Conservation (phyloP, 1,284 basidiomycete genomes). For the Psilocybe mexicana region DNA sequence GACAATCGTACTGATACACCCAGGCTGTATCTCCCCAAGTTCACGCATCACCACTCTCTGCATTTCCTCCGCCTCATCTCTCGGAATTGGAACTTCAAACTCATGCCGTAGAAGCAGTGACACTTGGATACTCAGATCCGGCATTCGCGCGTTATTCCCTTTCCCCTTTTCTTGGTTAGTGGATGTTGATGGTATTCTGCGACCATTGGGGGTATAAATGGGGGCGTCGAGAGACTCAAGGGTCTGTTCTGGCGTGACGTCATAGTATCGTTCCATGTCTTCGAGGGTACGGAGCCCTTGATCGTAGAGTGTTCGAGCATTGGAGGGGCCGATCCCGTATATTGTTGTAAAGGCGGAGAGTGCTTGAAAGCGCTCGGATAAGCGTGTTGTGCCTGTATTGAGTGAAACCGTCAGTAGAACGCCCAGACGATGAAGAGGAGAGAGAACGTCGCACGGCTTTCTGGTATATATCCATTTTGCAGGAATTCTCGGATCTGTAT, state of each 20-base stretch:
- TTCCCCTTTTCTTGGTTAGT: constrained; percentile 9
- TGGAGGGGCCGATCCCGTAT: constrained; percentile 73
- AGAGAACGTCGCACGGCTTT: constrained; percentile 50
- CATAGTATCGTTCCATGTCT: constrained; percentile 67
- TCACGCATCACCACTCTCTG: constrained; percentile 55
- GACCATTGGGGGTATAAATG: constrained; percentile 33
- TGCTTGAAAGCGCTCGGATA: constrained; percentile 53
- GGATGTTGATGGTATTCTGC: constrained; percentile 16
- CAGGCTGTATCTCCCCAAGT: constrained; percentile 54
- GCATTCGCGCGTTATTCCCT: constrained; percentile 10
- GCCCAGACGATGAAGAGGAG: not conserved
- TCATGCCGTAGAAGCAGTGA: constrained; percentile 56
- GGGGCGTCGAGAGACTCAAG: constrained; percentile 18
- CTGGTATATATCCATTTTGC: constrained; percentile 52
- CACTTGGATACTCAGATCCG: constrained; percentile 46
- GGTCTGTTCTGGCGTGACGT: constrained; percentile 34
- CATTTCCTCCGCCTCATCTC: constrained; percentile 71
- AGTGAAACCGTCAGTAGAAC: not conserved
- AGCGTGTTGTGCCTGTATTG: constrained; percentile 44
- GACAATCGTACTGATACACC: constrained; percentile 65
- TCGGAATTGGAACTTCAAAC: constrained; percentile 54
- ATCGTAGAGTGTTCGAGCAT: constrained; percentile 61
- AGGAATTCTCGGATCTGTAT: constrained; percentile 64
- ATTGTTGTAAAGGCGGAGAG: constrained; percentile 62
- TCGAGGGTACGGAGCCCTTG: constrained; percentile 59